phyloP scores from a whole-genome alignment of 192 early-diverging fungal species.

The Umbelopsis ramanniana region DNA sequence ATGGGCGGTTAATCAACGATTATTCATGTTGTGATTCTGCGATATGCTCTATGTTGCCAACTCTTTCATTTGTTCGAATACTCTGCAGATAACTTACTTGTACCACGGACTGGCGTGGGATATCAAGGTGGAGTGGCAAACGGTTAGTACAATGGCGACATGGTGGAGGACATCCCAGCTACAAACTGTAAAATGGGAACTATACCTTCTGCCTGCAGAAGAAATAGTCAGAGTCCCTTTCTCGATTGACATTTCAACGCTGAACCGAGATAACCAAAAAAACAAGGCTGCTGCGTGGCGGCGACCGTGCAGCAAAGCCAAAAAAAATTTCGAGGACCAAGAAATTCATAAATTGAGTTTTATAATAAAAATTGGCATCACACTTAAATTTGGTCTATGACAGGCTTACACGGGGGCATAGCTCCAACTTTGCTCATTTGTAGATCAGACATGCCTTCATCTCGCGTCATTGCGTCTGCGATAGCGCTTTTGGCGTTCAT shows the following conservation, averaged over 20 bases:
- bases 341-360: neutral
- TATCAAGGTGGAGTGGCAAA: neutral
- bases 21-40: too few species aligned
- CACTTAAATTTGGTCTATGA: neutral
- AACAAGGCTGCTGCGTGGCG: neutral
- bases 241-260: constrained; percentile 5
- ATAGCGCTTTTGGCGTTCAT: constrained; percentile 16
- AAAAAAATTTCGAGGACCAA: neutral
- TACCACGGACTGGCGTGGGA: constrained; percentile 16
- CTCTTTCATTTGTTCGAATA: neutral
- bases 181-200: neutral
- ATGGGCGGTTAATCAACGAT: neutral
- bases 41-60: neutral
- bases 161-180: neutral
- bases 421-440: too few species aligned
- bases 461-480: constrained; percentile 10
- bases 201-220: constrained; percentile 18
- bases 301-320: neutral
- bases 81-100: constrained; percentile 3
- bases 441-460: constrained; percentile 14
- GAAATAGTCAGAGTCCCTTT: constrained; percentile 17
- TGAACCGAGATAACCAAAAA: neutral
- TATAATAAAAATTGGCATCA: neutral
- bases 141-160: neutral
- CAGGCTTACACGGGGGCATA: neutral